These are phyloP conservation scores for Phytophthora capsici DNA, from an alignment of 352 stramenopile genomes.

Conservation along the genomic window DNA sequence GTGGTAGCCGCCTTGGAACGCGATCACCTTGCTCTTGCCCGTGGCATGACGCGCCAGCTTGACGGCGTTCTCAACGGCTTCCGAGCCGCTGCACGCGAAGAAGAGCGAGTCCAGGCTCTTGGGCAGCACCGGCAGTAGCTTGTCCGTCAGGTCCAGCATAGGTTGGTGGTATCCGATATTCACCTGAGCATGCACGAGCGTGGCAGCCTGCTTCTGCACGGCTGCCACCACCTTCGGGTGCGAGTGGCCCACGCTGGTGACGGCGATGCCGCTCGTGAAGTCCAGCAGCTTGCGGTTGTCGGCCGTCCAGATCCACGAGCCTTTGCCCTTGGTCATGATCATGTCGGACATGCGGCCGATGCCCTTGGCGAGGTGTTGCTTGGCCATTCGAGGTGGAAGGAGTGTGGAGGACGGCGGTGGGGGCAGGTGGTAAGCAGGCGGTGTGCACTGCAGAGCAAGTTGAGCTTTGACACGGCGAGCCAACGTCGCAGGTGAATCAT, in stretches of 20 bases:
- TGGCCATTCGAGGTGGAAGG: constrained; percentile 48
- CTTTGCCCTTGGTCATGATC: constrained; percentile 84
- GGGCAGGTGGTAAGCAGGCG: neutral
- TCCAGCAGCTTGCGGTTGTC: constrained; percentile 91
- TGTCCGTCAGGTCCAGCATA: constrained; percentile 91
- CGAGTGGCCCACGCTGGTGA: constrained; percentile 93
- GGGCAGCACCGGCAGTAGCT: constrained; percentile 79
- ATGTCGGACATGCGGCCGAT: constrained; percentile 88
- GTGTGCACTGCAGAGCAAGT: constrained; percentile 35
- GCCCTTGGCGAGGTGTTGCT: constrained; percentile 75
- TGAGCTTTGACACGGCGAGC: constrained; percentile 26
- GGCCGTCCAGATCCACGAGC: constrained; percentile 87
- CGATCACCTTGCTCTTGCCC: constrained; percentile 90
- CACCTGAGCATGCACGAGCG: constrained; percentile 91
- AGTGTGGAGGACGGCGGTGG: neutral
- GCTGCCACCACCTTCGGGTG: constrained; percentile 92
- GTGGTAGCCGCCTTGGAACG: constrained; percentile 94
- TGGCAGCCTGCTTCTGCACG: constrained; percentile 89
- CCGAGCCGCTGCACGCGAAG: constrained; percentile 91
- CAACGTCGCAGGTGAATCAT: neutral
- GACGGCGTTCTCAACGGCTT: constrained; percentile 93
- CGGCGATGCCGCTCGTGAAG: constrained; percentile 94
- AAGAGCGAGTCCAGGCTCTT: constrained; percentile 89
- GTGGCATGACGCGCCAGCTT: constrained; percentile 93
- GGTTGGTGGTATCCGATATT: constrained; percentile 94